Evolutionary conservation across 257 asterid genomes (phyloP), one percentile per base, ranked within the genome.

Genomic region (Thymus mandschuricus): DNA sequence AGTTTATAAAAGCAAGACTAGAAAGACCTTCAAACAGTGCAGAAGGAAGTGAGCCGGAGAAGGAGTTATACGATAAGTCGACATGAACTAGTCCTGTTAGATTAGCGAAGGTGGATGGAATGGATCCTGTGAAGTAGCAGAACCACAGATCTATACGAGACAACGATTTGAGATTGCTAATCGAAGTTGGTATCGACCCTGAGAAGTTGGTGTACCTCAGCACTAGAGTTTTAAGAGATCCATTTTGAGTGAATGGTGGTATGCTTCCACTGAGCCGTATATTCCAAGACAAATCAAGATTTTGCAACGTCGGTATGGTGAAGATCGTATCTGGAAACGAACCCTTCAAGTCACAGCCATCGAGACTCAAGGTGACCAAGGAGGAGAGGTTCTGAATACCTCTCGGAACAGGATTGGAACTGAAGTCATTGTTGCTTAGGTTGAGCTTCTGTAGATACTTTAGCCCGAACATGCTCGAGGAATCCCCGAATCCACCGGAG

Each of bases 41-140:
- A 30, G 79, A 46, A 51, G 84, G 66, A 54, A 86, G 70, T 15
- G 82, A 46, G 12, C 52, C 87, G 0, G 31, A 76, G 82, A 88
- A 81, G 13, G 31, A 10, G 70, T 86, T 88, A 1, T 1, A 1
- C 0, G 81, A 66, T 27, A 88, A 68, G 68, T 84, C 82, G 15
- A 88, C 54, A 66, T 34, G 15, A 38, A 60, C 77, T 28, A 88
- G 52, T 12, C 12, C 12, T 3, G 52, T 10, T 1, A 86, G 76
- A n/a, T 71, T 71, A 27, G 69, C 38, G 27, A 88, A 65, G 1
- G 78, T 40, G n/a, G 71, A 29, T 10, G 94, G 89, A 44, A 88
- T 79, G 0, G 21, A 41, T 46, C 95, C 92, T 2, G 49, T 61
- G 77, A 88, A 86, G 38, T 66, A 55, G 82, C 92, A 79, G 71